Evolutionary conservation across 768 basidiomycete genomes (phyloP), one percentile per base, ranked within the genome.

Genomic region (Boletus vermiculosoides): DNA sequence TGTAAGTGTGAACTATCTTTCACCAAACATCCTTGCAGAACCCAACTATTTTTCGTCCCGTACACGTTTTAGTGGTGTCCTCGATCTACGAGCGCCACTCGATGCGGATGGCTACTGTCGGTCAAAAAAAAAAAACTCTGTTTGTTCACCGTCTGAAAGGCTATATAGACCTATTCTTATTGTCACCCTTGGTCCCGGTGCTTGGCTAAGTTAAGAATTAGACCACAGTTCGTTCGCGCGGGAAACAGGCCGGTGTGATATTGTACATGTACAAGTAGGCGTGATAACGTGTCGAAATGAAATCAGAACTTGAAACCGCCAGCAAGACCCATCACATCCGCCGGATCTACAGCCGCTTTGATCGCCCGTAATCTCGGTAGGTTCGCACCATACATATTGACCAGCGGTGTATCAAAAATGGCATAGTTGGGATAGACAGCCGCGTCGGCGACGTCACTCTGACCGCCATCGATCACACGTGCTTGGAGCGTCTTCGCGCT

Each of bases 391-490:
- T 82, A 86, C 34, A 87, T 64, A 2, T 66, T 46, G 31, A 71
- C 64, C 41, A 84, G 37, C 1, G 82, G 78, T 6, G 83, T 84
- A 54, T 77, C 77, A 50, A 63, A 73, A 4, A 83, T 70, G 1
- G 84, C 84, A 61, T 85, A 87, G 62, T 88, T 87, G 16, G 77
- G 73, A 62, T 88, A 86, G 31, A 76, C 52, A 0, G 77, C 60
- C 3, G 72, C 76, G 20, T 71, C 59, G 4, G 58, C 63, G 18
- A 75, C 54, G 8, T 20, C 7, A 9, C 30, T 47, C n/a, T 31
- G 30, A 12, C 30, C n/a, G 11, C 80, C 83, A 33, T 78, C 74
- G 5, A 74, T 58, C 2, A 76, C 80, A 5, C 76, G 66, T 13
- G 66, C 54, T 6, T 64, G 70, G 37, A 86, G 73, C 2, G 70